phyloP scores from a whole-genome alignment of 768 basidiomycete species.

The Boletus bicolor region DNA sequence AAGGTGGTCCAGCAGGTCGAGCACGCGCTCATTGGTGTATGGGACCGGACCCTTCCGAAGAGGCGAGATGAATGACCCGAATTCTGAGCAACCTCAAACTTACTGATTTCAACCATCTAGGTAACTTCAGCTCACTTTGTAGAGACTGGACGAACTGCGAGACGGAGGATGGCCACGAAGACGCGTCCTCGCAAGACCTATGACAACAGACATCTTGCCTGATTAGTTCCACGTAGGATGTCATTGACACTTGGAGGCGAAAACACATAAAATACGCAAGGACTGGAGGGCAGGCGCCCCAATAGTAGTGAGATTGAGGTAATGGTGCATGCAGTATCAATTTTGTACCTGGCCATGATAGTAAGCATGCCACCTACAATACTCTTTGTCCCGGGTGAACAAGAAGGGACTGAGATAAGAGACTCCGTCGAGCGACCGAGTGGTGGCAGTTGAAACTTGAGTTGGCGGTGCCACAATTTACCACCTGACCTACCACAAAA shows the following conservation, averaged over 20 bases:
- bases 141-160: background rate
- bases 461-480: too few species aligned
- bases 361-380: too few species aligned
- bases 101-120: constrained; percentile 3
- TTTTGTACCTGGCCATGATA: too few species aligned
- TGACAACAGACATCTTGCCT: background rate
- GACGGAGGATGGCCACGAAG: background rate
- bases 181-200: background rate
- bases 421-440: too few species aligned
- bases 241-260: background rate
- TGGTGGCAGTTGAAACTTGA: too few species aligned
- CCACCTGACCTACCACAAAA: too few species aligned
- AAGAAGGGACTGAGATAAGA: too few species aligned
- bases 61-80: background rate
- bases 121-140: background rate
- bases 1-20: background rate
- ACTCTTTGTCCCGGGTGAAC: too few species aligned
- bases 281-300: too few species aligned
- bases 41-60: background rate
- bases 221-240: background rate
- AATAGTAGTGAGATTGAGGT: too few species aligned
- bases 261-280: too few species aligned
- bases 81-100: background rate
- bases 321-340: too few species aligned
- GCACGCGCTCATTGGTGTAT: background rate